A percentile compares a stretch with the other conserved stretches of the same genome.
Evolutionary conservation across 1,139 yeast genomes (phyloP).

Genomic region (Lodderomyces beijingensis): DNA sequence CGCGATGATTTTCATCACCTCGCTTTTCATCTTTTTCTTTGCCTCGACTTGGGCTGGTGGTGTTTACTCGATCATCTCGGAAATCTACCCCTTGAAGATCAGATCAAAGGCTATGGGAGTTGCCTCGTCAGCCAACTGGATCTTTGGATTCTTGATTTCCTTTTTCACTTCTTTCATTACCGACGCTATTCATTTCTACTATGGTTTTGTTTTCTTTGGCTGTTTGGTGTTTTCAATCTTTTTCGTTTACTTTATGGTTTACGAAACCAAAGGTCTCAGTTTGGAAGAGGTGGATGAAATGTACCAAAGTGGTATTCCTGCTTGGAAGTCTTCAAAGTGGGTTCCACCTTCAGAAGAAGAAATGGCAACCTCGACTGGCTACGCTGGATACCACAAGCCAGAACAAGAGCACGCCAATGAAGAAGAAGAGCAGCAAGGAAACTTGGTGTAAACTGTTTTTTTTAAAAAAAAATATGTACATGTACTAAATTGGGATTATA

Average conservation of each 20-base stretch:
- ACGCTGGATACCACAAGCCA: slow-evolving; percentile 19
- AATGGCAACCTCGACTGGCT: slow-evolving; percentile 30
- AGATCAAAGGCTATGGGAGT: slow-evolving; percentile 78
- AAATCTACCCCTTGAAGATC: slow-evolving; percentile 72
- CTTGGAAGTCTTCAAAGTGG: slow-evolving; percentile 48
- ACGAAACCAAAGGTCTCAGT: slow-evolving; percentile 60
- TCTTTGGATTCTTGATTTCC: slow-evolving; percentile 74
- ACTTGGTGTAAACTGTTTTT: no score
- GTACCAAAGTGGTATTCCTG: slow-evolving; percentile 40
- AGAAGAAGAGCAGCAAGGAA: no score
- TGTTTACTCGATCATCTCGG: slow-evolving; percentile 74
- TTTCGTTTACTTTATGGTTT: slow-evolving; percentile 51
- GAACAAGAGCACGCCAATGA: slow-evolving; percentile 18
- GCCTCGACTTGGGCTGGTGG: slow-evolving; percentile 89
- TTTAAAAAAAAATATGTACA: no score
- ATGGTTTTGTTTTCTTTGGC: slow-evolving; percentile 74
- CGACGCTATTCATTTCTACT: slow-evolving; percentile 37
- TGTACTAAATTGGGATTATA: no score
- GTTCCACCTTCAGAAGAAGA: slow-evolving; percentile 36
- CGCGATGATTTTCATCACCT: slow-evolving; percentile 73
- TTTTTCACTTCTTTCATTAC: slow-evolving; percentile 72
- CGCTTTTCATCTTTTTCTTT: slow-evolving; percentile 75
- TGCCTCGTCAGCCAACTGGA: slow-evolving; percentile 74
- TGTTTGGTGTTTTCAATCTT: slow-evolving; percentile 54
- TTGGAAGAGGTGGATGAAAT: slow-evolving; percentile 64